phyloP scores from a whole-genome alignment of 306 rosid species.

The Glycine tomentella region DNA sequence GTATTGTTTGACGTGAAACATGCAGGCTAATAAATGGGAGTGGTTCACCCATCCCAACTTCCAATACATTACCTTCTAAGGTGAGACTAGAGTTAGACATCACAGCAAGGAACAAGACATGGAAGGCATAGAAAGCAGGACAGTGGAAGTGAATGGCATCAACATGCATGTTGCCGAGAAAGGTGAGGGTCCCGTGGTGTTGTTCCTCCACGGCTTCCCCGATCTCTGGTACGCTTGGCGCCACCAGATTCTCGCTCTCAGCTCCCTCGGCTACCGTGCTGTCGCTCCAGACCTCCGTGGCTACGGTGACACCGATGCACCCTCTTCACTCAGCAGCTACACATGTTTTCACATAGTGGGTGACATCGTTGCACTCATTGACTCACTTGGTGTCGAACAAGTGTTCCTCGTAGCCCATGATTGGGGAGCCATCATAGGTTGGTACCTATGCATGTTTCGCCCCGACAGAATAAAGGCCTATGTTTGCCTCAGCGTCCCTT shows the following conservation, averaged over 20 bases:
- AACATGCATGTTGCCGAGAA: too few species aligned
- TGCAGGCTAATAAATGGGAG: too few species aligned
- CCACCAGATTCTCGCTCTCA: background rate
- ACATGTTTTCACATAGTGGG: too few species aligned
- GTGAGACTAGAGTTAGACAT: too few species aligned
- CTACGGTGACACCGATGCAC: background rate
- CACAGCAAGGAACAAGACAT: too few species aligned
- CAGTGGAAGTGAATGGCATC: too few species aligned
- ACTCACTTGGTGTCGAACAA: background rate
- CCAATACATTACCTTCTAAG: too few species aligned
- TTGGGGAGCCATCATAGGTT: background rate
- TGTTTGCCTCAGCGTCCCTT: background rate
- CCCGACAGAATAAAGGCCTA: background rate
- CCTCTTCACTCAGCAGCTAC: background rate
- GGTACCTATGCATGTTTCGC: background rate
- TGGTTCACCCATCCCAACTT: too few species aligned
- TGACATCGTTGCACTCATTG: background rate
- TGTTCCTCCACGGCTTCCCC: too few species aligned
- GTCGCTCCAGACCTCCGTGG: background rate
- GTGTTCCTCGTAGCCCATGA: slow-evolving; percentile 1
- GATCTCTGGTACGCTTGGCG: background rate
- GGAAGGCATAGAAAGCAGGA: too few species aligned
- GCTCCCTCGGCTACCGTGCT: background rate
- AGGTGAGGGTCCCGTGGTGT: too few species aligned
- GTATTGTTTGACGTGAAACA: too few species aligned